Evolutionary conservation across 73 alveolate genomes (phyloP).

Genomic region (Uronychia binucleata): DNA sequence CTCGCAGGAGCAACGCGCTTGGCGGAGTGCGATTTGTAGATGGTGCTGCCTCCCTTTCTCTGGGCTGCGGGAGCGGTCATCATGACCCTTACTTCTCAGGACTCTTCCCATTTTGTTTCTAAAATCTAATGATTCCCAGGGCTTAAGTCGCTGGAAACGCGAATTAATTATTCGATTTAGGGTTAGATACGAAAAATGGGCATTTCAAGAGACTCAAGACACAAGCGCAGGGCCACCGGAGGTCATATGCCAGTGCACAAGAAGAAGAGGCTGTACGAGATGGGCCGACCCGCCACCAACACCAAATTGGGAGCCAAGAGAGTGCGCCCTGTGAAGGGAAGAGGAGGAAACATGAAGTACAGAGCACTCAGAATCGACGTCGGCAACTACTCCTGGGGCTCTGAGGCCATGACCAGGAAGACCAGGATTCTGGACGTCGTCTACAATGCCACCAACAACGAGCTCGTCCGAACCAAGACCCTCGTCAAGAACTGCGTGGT

Average conservation of each 20-base stretch:
- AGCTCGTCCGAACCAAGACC: constrained; percentile 98
- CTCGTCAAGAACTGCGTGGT: constrained; percentile 93
- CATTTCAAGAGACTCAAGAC: constrained; percentile 95
- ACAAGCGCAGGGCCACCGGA: constrained; percentile 96
- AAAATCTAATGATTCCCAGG: constrained; percentile 1
- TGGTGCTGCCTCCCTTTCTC: constrained; percentile 79
- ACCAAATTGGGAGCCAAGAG: constrained; percentile 86
- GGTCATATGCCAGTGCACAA: constrained; percentile 98
- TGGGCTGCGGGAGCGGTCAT: constrained; percentile 25
- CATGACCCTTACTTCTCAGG: constrained; percentile 38
- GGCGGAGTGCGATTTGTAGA: constrained; percentile 69
- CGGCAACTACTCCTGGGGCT: constrained; percentile 97
- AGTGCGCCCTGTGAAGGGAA: constrained; percentile 73
- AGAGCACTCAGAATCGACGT: constrained; percentile 92
- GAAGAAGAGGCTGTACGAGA: constrained; percentile 97
- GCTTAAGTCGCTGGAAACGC: background rate
- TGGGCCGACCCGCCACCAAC: constrained; percentile 95
- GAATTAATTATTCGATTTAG: background rate
- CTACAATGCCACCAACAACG: constrained; percentile 98
- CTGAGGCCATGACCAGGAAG: constrained; percentile 77
- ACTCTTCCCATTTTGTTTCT: constrained; percentile 61
- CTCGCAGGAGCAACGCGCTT: constrained; percentile 86
- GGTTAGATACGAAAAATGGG: constrained; percentile 75
- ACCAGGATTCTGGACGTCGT: constrained; percentile 93
- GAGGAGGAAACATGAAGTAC: constrained; percentile 94